Evolutionary conservation across 129 eudicot species (phyloP).

Genomic region (Lactuca sativa): DNA sequence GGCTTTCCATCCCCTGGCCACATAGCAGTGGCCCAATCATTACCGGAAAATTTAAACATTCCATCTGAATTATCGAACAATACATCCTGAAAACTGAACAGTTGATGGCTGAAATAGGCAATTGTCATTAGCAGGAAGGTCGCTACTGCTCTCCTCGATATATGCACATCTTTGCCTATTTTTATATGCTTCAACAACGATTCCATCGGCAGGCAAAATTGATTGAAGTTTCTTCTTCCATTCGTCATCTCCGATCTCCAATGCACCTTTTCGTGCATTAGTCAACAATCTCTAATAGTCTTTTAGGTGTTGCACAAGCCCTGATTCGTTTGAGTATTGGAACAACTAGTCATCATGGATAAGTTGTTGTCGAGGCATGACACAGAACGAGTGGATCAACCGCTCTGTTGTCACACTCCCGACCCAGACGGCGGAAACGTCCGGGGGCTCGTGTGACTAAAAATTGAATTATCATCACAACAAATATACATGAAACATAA

Average conservation of each 20-base stretch:
- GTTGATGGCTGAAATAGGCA: constrained; percentile 91
- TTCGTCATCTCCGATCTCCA: constrained; percentile 22
- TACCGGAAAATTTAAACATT: constrained; percentile 54
- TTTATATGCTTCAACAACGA: constrained; percentile 72
- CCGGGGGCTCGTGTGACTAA: too few relatives aligned
- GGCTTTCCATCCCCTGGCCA: constrained; percentile 87
- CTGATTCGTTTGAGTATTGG: constrained; percentile 47
- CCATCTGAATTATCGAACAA: constrained; percentile 69
- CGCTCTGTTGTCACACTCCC: constrained; percentile 69
- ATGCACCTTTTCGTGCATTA: constrained; percentile 34
- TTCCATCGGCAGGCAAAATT: constrained; percentile 63
- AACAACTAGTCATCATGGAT: constrained; percentile 72
- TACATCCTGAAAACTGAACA: constrained; percentile 71
- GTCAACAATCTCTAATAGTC: constrained; percentile 43
- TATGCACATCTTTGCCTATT: constrained; percentile 60
- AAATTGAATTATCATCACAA: too few relatives aligned
- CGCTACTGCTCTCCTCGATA: constrained; percentile 69
- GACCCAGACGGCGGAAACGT: too few relatives aligned
- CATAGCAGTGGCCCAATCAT: constrained; percentile 32
- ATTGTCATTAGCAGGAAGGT: constrained; percentile 73
- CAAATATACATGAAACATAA: too few relatives aligned
- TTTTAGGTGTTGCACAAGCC: constrained; percentile 55
- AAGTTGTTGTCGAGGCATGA: constrained; percentile 68
- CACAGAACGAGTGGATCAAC: constrained; percentile 75
- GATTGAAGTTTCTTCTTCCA: constrained; percentile 74